Percentiles rank a stretch among this genome's conserved stretches.
These are phyloP conservation scores for Tuber melanosporum DNA, from an alignment of 495 filamentous ascomycete species.

Conservation along the genomic window DNA sequence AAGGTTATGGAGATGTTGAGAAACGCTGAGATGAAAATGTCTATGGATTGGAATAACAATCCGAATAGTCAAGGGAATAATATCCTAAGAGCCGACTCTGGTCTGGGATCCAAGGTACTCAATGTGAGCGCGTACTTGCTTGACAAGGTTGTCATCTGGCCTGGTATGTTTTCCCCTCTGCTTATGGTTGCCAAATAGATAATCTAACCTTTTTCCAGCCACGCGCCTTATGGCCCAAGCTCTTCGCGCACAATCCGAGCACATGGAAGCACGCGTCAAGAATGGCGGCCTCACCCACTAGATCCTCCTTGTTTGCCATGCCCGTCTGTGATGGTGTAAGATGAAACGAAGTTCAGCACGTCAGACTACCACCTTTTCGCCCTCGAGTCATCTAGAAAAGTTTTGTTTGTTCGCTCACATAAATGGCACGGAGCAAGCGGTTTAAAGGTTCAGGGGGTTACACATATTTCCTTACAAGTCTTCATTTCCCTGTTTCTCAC, in stretches of 20 bases:
- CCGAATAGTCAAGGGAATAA: slow-evolving; percentile 58
- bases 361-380: slow-evolving; percentile 2
- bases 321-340: background rate
- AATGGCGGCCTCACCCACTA: slow-evolving; percentile 23
- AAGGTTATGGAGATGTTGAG: slow-evolving; percentile 78
- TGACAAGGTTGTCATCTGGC: slow-evolving; percentile 86
- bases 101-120: slow-evolving; percentile 61
- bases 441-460: slow-evolving; percentile 20
- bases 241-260: slow-evolving; percentile 75
- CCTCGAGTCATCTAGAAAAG: slow-evolving; percentile 9
- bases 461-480: slow-evolving; percentile 19
- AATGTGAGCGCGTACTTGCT: slow-evolving; percentile 82
- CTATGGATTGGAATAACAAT: slow-evolving; percentile 49
- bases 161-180: slow-evolving; percentile 55
- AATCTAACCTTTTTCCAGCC: slow-evolving; percentile 51
- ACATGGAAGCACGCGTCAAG: slow-evolving; percentile 53
- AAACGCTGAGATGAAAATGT: slow-evolving; percentile 74
- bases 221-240: slow-evolving; percentile 82
- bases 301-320: background rate
- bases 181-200: slow-evolving; percentile 10
- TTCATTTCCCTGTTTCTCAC: slow-evolving; percentile 16
- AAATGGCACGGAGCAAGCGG: slow-evolving; percentile 19
- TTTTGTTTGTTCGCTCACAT: slow-evolving; percentile 19
- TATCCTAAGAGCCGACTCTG: slow-evolving; percentile 30
- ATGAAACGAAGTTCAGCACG: slow-evolving; percentile 3